These are phyloP conservation scores for Scedosporium apiospermum DNA, from an alignment of 2,329 filamentous ascomycete genomes.

Conservation along the genomic window DNA sequence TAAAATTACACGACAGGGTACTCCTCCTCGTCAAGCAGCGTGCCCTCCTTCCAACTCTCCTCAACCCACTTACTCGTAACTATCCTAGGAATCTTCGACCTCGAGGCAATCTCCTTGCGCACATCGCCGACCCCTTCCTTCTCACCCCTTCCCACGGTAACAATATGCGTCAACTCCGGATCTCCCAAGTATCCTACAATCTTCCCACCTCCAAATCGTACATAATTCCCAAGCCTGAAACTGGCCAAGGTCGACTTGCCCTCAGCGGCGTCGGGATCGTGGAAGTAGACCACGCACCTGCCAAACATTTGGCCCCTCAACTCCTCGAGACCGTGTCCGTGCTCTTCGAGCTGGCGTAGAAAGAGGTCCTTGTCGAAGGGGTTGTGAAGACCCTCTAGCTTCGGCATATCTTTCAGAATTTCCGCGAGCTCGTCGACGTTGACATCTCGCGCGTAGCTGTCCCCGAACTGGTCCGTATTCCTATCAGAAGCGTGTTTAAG, in stretches of 20 bases:
- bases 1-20: slow-evolving; percentile 25
- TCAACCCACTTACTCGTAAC: slow-evolving; percentile 66
- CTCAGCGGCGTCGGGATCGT: slow-evolving; percentile 18
- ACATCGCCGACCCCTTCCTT: slow-evolving; percentile 30
- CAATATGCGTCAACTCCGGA: slow-evolving; percentile 59
- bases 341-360: slow-evolving; percentile 44
- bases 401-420: slow-evolving; percentile 40
- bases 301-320: slow-evolving; percentile 44
- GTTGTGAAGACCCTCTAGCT: slow-evolving; percentile 25
- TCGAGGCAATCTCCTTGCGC: slow-evolving; percentile 32
- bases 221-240: slow-evolving; percentile 38
- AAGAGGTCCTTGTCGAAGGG: slow-evolving; percentile 37
- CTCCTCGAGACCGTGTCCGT: slow-evolving; percentile 41
- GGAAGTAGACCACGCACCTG: slow-evolving; percentile 32
- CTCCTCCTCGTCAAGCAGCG: slow-evolving; percentile 69
- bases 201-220: slow-evolving; percentile 61
- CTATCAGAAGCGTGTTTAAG: slow-evolving; percentile 43
- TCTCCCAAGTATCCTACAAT: slow-evolving; percentile 42
- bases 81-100: slow-evolving; percentile 52
- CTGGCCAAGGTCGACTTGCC: slow-evolving; percentile 25
- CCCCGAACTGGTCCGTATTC: slow-evolving; percentile 68
- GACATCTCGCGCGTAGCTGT: slow-evolving; percentile 72
- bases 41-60: slow-evolving; percentile 71
- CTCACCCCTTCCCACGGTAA: slow-evolving; percentile 35
- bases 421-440: slow-evolving; percentile 50